Conservation (phyloP, 768 basidiomycete genomes). For the Pleurotus sapidus region DNA sequence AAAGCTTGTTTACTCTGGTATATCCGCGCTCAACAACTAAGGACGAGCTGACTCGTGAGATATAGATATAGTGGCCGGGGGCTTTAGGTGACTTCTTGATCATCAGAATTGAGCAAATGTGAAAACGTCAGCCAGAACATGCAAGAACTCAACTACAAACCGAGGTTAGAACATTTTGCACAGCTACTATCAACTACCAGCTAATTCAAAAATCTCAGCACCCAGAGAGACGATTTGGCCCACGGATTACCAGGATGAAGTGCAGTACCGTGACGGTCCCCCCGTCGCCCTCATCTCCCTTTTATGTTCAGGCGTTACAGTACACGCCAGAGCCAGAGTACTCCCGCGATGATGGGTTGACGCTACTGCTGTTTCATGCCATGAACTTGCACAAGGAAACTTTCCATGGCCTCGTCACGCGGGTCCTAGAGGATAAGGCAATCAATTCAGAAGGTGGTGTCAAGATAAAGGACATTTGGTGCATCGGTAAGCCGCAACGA, state of each 20-base stretch:
- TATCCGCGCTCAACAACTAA: no score
- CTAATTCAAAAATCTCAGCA: no score
- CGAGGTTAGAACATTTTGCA: no score
- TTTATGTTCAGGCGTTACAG: conserved; percentile 12
- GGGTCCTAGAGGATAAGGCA: conserved; percentile 3
- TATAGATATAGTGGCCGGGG: no score
- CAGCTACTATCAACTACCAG: no score
- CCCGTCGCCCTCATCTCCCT: conserved; percentile 8
- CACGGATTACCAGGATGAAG: background rate
- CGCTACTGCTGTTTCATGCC: conserved; percentile 13
- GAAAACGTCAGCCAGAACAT: no score
- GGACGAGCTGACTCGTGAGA: no score
- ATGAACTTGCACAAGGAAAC: conserved; percentile 15
- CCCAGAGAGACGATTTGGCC: no score
- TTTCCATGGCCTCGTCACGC: conserved; percentile 7
- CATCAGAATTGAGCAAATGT: no score
- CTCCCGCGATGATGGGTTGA: conserved; percentile 8
- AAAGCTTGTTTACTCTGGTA: no score
- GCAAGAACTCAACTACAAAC: no score
- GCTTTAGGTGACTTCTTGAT: no score
- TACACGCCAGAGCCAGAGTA: conserved; percentile 11
- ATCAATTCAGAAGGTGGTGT: background rate
- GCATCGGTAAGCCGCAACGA: conserved; percentile 4
- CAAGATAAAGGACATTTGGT: conserved; percentile 8
- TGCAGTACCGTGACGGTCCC: background rate